These are phyloP conservation scores for Saksenaea vasiformis DNA, from an alignment of 371 early-diverging fungal species.

Conservation along the genomic window DNA sequence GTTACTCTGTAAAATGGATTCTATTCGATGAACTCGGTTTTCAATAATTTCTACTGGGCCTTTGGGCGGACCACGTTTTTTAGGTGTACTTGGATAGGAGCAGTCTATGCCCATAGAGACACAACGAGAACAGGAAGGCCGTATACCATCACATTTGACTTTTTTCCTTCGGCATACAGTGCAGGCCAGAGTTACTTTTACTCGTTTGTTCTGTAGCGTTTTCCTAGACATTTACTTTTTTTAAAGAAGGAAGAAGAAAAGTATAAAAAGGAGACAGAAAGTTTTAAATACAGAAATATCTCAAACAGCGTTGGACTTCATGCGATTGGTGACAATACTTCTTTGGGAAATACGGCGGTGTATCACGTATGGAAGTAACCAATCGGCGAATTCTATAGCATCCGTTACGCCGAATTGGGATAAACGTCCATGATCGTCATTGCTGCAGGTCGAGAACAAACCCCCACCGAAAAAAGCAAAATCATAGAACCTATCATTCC, in stretches of 20 bases:
- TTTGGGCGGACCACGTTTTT: slow-evolving; percentile 71
- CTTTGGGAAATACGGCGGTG: slow-evolving; percentile 4
- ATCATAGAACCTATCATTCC: background rate
- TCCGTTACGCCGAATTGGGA: background rate
- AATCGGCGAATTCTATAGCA: background rate
- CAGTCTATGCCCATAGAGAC: slow-evolving; percentile 31
- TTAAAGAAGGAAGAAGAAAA: slow-evolving; percentile 11
- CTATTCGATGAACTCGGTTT: slow-evolving; percentile 67
- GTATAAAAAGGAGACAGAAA: slow-evolving; percentile 4
- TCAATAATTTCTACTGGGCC: slow-evolving; percentile 75
- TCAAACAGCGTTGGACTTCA: slow-evolving; percentile 8
- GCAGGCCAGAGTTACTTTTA: slow-evolving; percentile 53
- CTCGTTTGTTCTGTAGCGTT: slow-evolving; percentile 28
- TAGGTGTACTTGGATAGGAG: slow-evolving; percentile 36
- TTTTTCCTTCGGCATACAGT: slow-evolving; percentile 50
- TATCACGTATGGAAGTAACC: background rate
- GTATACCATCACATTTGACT: slow-evolving; percentile 50
- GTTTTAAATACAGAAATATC: slow-evolving; percentile 11
- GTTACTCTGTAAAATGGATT: slow-evolving; percentile 47
- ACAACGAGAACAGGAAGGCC: slow-evolving; percentile 48
- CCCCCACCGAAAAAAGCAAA: background rate
- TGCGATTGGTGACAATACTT: background rate
- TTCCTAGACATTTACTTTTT: slow-evolving; percentile 5
- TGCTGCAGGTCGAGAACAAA: slow-evolving; percentile 1
- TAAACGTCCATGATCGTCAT: background rate